These are phyloP conservation scores for Fusarium acutatum DNA, from an alignment of 2,329 filamentous ascomycete species.

Conservation along the genomic window DNA sequence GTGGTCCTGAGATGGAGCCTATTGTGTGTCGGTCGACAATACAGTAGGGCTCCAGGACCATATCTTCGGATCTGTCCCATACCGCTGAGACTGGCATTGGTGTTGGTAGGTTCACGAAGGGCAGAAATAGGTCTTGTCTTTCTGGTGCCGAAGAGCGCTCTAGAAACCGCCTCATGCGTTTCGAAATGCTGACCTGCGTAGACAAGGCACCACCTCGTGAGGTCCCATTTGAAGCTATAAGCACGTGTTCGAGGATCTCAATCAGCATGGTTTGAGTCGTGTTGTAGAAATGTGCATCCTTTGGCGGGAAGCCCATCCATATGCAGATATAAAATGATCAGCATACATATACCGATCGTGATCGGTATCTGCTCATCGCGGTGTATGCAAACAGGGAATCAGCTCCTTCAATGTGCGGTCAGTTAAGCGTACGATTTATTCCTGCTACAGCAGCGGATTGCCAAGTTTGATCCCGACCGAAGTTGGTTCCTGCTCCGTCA, in stretches of 20 bases:
- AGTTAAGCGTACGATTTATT: background rate
- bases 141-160: background rate
- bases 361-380: background rate
- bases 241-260: background rate
- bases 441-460: background rate
- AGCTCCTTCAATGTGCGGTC: background rate
- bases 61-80: background rate
- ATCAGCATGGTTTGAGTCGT: background rate
- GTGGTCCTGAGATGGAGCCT: background rate
- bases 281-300: background rate
- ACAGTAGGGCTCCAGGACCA: background rate
- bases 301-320: background rate
- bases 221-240: background rate
- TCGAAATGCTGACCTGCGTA: background rate
- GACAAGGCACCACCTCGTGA: background rate
- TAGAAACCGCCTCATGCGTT: constrained; percentile 4
- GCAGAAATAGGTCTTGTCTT: background rate
- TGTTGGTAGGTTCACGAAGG: constrained; percentile 17
- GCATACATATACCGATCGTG: background rate
- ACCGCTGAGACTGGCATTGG: background rate
- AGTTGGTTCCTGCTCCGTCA: constrained; percentile 1
- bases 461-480: constrained; percentile 21
- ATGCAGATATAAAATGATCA: constrained; percentile 3
- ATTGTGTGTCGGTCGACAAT: background rate
- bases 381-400: background rate